Percentiles rank a stretch among this genome's conserved stretches.
These are phyloP conservation scores for Ustulina deusta DNA, from an alignment of 2,329 filamentous ascomycete genomes.

Conservation along the genomic window DNA sequence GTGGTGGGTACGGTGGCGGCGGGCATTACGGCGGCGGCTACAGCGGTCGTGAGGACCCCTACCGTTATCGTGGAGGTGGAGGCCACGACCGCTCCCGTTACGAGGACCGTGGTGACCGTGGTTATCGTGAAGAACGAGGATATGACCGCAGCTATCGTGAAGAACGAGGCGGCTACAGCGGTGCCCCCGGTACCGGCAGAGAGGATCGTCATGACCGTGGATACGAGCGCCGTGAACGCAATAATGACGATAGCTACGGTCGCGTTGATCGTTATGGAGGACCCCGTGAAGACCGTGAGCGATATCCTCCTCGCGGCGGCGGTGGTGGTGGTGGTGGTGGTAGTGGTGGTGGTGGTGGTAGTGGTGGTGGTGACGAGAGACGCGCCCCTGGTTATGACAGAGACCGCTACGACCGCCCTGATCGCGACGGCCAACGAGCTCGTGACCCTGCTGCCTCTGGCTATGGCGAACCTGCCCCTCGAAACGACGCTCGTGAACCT, in stretches of 20 bases:
- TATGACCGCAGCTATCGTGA: conserved; percentile 55
- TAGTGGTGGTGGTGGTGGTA: no score
- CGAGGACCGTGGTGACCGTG: conserved; percentile 59
- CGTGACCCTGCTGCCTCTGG: conserved; percentile 56
- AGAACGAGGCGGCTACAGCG: conserved; percentile 53
- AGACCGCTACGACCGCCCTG: conserved; percentile 62
- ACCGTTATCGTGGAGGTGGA: conserved; percentile 68
- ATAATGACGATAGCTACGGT: conserved; percentile 47
- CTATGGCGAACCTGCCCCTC: conserved; percentile 58
- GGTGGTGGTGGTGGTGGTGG: no score
- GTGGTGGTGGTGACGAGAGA: conserved; percentile 45
- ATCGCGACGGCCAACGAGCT: conserved; percentile 54
- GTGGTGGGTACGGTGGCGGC: conserved; percentile 58
- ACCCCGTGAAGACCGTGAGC: conserved; percentile 47
- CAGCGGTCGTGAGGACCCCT: conserved; percentile 67
- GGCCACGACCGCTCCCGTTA: conserved; percentile 56
- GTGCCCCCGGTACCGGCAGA: conserved; percentile 39
- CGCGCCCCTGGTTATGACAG: conserved; percentile 46
- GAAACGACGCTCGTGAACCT: conserved; percentile 57
- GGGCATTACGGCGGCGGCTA: conserved; percentile 54
- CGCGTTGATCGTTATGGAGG: conserved; percentile 50
- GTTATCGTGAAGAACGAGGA: conserved; percentile 59
- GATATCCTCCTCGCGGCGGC: conserved; percentile 45
- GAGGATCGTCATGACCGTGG: conserved; percentile 59
- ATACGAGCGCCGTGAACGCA: conserved; percentile 63